phyloP scores from a whole-genome alignment of 768 basidiomycete genomes.

The Lentinula detonsa region DNA sequence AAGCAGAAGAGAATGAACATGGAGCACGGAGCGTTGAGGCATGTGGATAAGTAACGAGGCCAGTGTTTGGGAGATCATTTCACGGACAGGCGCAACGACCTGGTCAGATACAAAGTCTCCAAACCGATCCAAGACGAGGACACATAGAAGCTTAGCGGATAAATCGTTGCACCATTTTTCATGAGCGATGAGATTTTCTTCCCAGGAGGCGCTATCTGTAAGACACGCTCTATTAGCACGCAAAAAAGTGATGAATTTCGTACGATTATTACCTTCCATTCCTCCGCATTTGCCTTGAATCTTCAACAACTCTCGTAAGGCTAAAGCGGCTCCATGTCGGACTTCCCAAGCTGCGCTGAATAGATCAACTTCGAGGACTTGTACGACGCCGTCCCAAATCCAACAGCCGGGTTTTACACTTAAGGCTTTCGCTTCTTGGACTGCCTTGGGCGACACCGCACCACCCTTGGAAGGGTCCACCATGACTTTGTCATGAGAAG shows the following conservation, averaged over 20 bases:
- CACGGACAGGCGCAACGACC: slow-evolving; percentile 94
- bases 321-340: slow-evolving; percentile 91
- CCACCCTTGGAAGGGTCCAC: slow-evolving; percentile 83
- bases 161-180: slow-evolving; percentile 89
- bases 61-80: slow-evolving; percentile 91
- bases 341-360: slow-evolving; percentile 90
- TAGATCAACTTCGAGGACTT: slow-evolving; percentile 75
- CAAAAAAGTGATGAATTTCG: background rate
- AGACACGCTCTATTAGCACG: slow-evolving; percentile 4
- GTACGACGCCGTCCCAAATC: slow-evolving; percentile 83
- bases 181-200: slow-evolving; percentile 63
- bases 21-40: slow-evolving; percentile 70
- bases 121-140: slow-evolving; percentile 95
- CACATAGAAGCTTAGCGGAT: slow-evolving; percentile 77
- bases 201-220: slow-evolving; percentile 42
- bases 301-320: slow-evolving; percentile 82
- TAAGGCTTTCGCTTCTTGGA: slow-evolving; percentile 72
- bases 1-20: slow-evolving; percentile 78
- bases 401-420: slow-evolving; percentile 71
- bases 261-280: slow-evolving; percentile 53
- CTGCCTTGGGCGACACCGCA: slow-evolving; percentile 70
- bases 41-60: slow-evolving; percentile 87
- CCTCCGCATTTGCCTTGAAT: slow-evolving; percentile 78
- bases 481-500: slow-evolving; percentile 57
- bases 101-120: slow-evolving; percentile 97